Evolutionary conservation across 163 green algal genomes (phyloP).

Genomic region (Trebouxiophyceae sp.): DNA sequence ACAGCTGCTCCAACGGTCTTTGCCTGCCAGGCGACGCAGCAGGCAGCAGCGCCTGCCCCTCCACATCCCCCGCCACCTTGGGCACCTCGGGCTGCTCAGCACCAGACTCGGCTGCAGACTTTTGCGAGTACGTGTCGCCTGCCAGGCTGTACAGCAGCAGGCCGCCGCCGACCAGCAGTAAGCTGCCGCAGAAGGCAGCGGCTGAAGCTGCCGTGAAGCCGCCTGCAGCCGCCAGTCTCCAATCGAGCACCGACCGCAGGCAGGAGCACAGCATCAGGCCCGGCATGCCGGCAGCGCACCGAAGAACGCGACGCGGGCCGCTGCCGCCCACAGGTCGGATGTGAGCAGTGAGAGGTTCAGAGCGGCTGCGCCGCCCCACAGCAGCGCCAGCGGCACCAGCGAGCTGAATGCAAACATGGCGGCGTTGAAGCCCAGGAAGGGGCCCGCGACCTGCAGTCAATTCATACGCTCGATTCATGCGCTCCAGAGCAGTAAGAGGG

Average conservation of each 20-base stretch:
- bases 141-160: not conserved
- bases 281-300: conserved; percentile 10
- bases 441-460: conserved; percentile 8
- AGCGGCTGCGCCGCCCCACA: conserved; percentile 50
- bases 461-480: too few species aligned
- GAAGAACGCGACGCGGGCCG: conserved; percentile 31
- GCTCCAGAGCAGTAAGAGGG: too few species aligned
- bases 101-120: too few species aligned
- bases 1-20: too few species aligned
- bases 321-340: conserved; percentile 54
- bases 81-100: too few species aligned
- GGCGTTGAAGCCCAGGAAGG: conserved; percentile 39
- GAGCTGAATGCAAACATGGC: conserved; percentile 58
- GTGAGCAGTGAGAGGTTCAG: conserved; percentile 70
- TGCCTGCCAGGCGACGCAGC: too few species aligned
- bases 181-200: not conserved
- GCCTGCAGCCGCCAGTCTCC: conserved; percentile 1
- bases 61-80: too few species aligned
- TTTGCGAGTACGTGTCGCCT: not conserved
- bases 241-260: not conserved
- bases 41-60: too few species aligned
- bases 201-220: not conserved
- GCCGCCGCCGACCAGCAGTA: not conserved
- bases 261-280: not conserved
- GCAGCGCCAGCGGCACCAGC: conserved; percentile 45